phyloP scores from a whole-genome alignment of 1,139 yeast species.

The Arxiozyma bovina region DNA sequence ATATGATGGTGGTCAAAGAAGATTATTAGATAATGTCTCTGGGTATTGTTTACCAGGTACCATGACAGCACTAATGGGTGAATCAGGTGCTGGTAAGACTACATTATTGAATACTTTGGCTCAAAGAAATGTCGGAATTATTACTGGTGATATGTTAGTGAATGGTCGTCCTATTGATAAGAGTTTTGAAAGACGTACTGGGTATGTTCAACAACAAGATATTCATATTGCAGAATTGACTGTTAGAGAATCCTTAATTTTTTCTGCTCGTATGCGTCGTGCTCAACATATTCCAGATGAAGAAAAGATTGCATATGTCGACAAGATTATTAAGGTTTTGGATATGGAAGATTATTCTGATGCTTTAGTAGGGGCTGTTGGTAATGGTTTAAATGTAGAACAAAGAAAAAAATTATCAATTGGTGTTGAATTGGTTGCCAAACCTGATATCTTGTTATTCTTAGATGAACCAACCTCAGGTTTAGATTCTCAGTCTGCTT shows the following conservation, averaged over 20 bases:
- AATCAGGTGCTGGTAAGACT: constrained; percentile 67
- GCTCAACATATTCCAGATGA: constrained; percentile 39
- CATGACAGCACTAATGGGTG: constrained; percentile 58
- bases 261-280: constrained; percentile 49
- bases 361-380: constrained; percentile 47
- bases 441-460: constrained; percentile 41
- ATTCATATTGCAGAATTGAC: constrained; percentile 46
- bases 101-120: constrained; percentile 53
- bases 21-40: constrained; percentile 42
- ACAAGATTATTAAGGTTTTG: constrained; percentile 41
- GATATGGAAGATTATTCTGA: constrained; percentile 48
- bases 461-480: constrained; percentile 50
- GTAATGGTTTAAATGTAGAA: constrained; percentile 51
- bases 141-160: constrained; percentile 52
- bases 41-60: constrained; percentile 51
- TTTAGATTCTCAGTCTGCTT: constrained; percentile 47
- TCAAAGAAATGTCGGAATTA: constrained; percentile 43
- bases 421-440: constrained; percentile 48
- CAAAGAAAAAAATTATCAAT: constrained; percentile 54
- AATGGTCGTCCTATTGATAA: constrained; percentile 42
- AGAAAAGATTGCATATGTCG: constrained; percentile 44
- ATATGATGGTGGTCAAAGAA: constrained; percentile 31
- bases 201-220: constrained; percentile 57
- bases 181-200: constrained; percentile 48
- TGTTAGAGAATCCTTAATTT: constrained; percentile 46